Percentiles rank a stretch among this genome's conserved stretches.
These are phyloP conservation scores for Nemania serpens DNA, from an alignment of 2,329 filamentous ascomycete species.

Conservation along the genomic window DNA sequence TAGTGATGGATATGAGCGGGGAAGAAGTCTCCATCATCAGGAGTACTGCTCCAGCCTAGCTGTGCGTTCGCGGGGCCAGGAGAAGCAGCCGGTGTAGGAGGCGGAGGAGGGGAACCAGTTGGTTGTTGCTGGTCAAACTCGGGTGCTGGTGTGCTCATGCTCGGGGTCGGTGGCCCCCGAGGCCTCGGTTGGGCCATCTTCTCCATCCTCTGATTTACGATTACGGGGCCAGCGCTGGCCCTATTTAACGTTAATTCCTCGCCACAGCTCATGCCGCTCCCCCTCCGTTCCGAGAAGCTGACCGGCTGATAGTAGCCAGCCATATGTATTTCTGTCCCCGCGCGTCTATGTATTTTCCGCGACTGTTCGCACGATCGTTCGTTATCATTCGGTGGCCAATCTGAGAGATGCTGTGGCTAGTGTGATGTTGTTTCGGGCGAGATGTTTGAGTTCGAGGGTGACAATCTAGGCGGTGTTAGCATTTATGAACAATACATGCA, in stretches of 20 bases:
- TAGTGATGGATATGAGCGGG: constrained; percentile 77
- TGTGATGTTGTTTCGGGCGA: no score
- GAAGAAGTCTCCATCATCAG: constrained; percentile 82
- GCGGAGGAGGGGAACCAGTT: constrained; percentile 65
- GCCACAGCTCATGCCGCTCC: constrained; percentile 55
- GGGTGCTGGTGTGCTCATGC: constrained; percentile 67
- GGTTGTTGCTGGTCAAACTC: constrained; percentile 64
- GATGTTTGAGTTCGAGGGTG: neutral
- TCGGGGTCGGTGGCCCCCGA: constrained; percentile 67
- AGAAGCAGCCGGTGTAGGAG: constrained; percentile 68
- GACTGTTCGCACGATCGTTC: constrained; percentile 23
- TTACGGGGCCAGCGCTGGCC: constrained; percentile 43
- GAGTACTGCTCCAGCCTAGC: constrained; percentile 76
- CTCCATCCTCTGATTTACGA: constrained; percentile 54
- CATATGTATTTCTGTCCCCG: constrained; percentile 40
- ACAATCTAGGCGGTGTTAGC: constrained; percentile 15
- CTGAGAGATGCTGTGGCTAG: constrained; percentile 1
- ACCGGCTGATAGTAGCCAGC: constrained; percentile 54
- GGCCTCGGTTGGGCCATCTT: constrained; percentile 58
- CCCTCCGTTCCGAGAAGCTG: constrained; percentile 66
- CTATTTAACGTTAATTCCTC: constrained; percentile 63
- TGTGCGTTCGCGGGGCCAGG: constrained; percentile 65
- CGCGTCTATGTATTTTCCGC: constrained; percentile 2
- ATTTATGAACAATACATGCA: neutral
- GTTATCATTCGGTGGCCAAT: neutral